A percentile compares a stretch with the other conserved stretches of the same genome.
Evolutionary conservation across 2,329 filamentous ascomycete species (phyloP).

Genomic region (Aspergillus sergii): DNA sequence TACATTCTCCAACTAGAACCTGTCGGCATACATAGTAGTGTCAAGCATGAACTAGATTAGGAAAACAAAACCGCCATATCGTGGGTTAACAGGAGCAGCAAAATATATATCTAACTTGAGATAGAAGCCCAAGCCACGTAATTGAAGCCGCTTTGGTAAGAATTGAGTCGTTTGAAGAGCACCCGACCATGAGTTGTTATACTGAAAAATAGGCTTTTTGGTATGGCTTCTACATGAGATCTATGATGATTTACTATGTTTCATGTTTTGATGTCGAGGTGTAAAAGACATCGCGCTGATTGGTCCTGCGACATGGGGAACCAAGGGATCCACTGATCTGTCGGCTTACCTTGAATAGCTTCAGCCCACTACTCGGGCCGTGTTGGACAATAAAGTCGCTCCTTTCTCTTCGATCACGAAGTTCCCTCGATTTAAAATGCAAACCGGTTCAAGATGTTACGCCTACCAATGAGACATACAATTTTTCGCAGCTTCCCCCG

Average conservation of each 20-base stretch:
- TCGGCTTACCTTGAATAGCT: background rate
- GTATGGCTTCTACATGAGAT: no score
- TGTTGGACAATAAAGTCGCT: background rate
- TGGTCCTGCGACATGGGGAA: background rate
- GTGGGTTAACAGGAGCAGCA: no score
- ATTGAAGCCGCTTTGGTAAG: background rate
- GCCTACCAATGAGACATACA: slow-evolving; percentile 13
- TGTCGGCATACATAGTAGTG: no score
- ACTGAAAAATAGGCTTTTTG: no score
- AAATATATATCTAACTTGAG: no score
- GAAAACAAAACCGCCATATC: no score
- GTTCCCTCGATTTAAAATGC: slow-evolving; percentile 8
- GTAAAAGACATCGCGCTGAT: background rate
- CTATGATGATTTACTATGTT: background rate
- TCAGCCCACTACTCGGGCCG: background rate
- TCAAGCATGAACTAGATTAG: no score
- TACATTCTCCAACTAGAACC: no score
- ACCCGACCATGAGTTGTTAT: background rate
- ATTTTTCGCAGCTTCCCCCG: slow-evolving; percentile 4
- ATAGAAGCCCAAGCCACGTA: no score
- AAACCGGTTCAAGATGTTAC: slow-evolving; percentile 16
- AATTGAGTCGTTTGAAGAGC: background rate
- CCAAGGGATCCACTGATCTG: background rate
- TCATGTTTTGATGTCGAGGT: background rate
- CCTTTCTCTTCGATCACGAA: background rate